phyloP scores from a whole-genome alignment of 1,139 yeast species.

The Scheffersomyces illinoinensis region DNA sequence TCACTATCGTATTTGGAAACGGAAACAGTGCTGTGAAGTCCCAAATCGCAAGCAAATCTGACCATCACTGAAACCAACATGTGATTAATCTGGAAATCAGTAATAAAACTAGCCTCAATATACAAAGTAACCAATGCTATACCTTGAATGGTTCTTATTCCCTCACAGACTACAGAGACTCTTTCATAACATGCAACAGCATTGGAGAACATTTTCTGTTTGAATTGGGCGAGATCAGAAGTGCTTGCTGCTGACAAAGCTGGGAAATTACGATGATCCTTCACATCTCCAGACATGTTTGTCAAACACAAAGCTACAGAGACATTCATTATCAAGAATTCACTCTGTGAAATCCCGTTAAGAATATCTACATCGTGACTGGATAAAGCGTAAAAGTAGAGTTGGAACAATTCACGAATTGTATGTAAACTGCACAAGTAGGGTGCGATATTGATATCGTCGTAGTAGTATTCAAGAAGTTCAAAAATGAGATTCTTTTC shows the following conservation, averaged over 20 bases:
- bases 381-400: constrained; percentile 8
- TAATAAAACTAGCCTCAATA: constrained; percentile 23
- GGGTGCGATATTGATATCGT: constrained; percentile 4
- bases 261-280: constrained; percentile 5
- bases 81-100: constrained; percentile 24
- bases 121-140: constrained; percentile 21
- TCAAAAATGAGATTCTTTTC: constrained; percentile 8
- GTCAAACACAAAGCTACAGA: constrained; percentile 14
- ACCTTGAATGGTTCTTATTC: constrained; percentile 23
- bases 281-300: constrained; percentile 1
- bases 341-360: constrained; percentile 12
- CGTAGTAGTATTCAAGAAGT: constrained; percentile 7
- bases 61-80: constrained; percentile 20
- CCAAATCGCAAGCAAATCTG: constrained; percentile 21
- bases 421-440: constrained; percentile 7
- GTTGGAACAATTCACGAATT: constrained; percentile 8
- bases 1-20: constrained; percentile 4
- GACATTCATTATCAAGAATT: constrained; percentile 18
- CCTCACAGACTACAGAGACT: constrained; percentile 19
- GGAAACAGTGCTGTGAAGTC: constrained; percentile 18
- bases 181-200: constrained; percentile 22
- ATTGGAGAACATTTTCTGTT: constrained; percentile 14
- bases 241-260: background rate
- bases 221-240: constrained; percentile 5
- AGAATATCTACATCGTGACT: constrained; percentile 4